A percentile compares a stretch with the other conserved stretches of the same genome.
These are phyloP conservation scores for Daldinia eschscholtzii DNA, from an alignment of 2,329 filamentous ascomycete genomes.

Conservation along the genomic window DNA sequence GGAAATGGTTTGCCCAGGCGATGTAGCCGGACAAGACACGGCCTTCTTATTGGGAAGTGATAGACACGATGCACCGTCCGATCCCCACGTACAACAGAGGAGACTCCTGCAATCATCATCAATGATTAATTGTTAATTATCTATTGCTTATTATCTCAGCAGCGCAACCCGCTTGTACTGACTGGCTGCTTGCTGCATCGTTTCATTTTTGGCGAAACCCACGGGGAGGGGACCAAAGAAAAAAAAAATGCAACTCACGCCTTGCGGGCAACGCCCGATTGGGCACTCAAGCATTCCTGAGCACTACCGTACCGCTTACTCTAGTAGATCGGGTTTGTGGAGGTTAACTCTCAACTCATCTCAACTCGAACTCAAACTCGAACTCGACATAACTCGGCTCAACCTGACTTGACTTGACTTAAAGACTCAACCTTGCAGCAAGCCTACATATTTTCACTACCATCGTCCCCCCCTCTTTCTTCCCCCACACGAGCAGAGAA, in stretches of 20 bases:
- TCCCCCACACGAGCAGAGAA: constrained; percentile 17
- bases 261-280: constrained; percentile 52
- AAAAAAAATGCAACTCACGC: constrained; percentile 50
- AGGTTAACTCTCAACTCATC: constrained; percentile 27
- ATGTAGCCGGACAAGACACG: constrained; percentile 60
- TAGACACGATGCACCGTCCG: constrained; percentile 61
- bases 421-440: too few species aligned
- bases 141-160: constrained; percentile 43
- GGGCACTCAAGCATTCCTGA: constrained; percentile 49
- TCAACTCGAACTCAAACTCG: background rate
- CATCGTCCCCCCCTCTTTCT: background rate
- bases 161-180: constrained; percentile 40
- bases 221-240: too few species aligned
- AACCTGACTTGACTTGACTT: constrained; percentile 29
- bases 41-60: constrained; percentile 54
- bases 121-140: background rate
- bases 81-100: constrained; percentile 61
- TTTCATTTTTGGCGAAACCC: background rate
- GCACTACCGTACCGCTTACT: constrained; percentile 50
- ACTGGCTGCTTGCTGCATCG: constrained; percentile 23
- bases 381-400: background rate
- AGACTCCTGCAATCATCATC: constrained; percentile 51
- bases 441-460: too few species aligned
- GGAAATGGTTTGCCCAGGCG: constrained; percentile 54
- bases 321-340: constrained; percentile 39